phyloP scores from a whole-genome alignment of 306 rosid genomes.

The Corylus americana region DNA sequence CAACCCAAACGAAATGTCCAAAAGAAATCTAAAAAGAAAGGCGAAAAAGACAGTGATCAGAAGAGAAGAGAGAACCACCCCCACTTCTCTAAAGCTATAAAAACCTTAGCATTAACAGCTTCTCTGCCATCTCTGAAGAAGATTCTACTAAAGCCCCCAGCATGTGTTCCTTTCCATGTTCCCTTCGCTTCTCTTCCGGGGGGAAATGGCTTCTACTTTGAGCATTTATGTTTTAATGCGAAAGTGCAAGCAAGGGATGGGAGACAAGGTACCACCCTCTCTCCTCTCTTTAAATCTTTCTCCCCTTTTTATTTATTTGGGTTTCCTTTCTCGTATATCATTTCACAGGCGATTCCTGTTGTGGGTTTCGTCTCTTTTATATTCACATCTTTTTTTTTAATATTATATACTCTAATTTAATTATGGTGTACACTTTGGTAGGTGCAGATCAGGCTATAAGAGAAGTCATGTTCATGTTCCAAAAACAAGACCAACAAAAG shows the following conservation, averaged over 20 bases:
- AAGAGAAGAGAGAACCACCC: slow-evolving; percentile 11
- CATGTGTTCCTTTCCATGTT: slow-evolving; percentile 63
- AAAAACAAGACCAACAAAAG: slow-evolving; percentile 50
- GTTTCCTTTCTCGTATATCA: slow-evolving; percentile 53
- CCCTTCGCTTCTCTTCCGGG: slow-evolving; percentile 72
- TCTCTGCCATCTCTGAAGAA: slow-evolving; percentile 61
- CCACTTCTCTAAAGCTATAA: slow-evolving; percentile 31
- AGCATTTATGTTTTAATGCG: slow-evolving; percentile 46
- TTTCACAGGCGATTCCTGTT: slow-evolving; percentile 84
- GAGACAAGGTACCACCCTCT: slow-evolving; percentile 30
- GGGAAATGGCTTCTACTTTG: slow-evolving; percentile 51
- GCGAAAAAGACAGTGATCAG: slow-evolving; percentile 37
- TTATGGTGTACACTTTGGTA: slow-evolving; percentile 29
- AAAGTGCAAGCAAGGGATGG: slow-evolving; percentile 55
- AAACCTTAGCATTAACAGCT: slow-evolving; percentile 56
- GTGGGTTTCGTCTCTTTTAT: slow-evolving; percentile 43
- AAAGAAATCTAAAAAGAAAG: slow-evolving; percentile 27
- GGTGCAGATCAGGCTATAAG: slow-evolving; percentile 75
- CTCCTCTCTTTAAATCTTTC: too few relatives aligned
- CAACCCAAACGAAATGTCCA: slow-evolving; percentile 31
- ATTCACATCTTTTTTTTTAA: slow-evolving; percentile 8
- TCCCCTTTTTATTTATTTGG: slow-evolving; percentile 36
- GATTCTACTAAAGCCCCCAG: slow-evolving; percentile 82
- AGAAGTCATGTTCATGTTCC: slow-evolving; percentile 41
- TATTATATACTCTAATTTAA: slow-evolving; percentile 1